These are phyloP conservation scores for Neobulgaria alba DNA, from an alignment of 2,329 filamentous ascomycete genomes.

Conservation along the genomic window DNA sequence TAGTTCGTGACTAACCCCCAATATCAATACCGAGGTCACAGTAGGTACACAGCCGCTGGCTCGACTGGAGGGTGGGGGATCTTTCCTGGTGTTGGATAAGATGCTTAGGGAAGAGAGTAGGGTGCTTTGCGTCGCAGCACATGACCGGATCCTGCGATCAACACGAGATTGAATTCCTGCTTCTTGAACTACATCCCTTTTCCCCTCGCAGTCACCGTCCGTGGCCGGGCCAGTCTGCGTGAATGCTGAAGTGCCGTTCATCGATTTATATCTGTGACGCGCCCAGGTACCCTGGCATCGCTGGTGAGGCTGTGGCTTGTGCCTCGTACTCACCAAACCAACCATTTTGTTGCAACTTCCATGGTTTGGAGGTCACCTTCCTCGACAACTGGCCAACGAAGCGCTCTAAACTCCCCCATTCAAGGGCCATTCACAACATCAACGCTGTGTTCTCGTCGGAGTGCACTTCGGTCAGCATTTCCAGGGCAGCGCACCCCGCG, in stretches of 20 bases:
- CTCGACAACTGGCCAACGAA: background rate
- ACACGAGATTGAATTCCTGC: too few species aligned
- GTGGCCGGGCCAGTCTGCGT: too few species aligned
- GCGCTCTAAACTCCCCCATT: background rate
- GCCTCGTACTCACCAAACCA: background rate
- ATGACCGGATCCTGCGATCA: too few species aligned
- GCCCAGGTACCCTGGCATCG: background rate
- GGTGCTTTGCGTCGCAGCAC: too few species aligned
- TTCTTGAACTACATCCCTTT: too few species aligned
- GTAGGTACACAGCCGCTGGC: background rate
- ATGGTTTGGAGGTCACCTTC: too few species aligned
- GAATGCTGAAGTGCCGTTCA: too few species aligned
- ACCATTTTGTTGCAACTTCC: background rate
- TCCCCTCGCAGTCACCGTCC: too few species aligned
- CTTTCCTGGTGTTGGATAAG: too few species aligned
- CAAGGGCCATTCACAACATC: background rate
- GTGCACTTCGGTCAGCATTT: background rate
- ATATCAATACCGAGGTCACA: background rate
- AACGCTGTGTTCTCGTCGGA: background rate
- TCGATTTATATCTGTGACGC: too few species aligned
- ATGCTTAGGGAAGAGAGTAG: too few species aligned
- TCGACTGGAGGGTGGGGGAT: background rate
- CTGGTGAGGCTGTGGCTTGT: background rate
- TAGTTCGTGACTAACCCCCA: background rate
- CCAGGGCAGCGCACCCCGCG: background rate